A percentile compares a stretch with the other conserved stretches of the same genome.
phyloP scores from a whole-genome alignment of 225 moss, liverwort and hornwort genomes.

The Thuidium tamariscinum region DNA sequence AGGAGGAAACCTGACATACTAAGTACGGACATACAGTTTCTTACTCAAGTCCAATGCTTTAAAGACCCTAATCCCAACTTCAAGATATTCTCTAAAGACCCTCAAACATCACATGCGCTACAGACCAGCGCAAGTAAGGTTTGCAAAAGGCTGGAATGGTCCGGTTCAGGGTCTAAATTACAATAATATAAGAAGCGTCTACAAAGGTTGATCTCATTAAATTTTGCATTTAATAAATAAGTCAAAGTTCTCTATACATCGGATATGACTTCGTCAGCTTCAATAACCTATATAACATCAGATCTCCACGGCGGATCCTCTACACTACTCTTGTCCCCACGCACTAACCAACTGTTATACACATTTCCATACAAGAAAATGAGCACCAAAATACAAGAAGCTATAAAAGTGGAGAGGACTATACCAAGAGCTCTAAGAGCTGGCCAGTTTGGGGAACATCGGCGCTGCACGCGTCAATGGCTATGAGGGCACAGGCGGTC shows the following conservation, averaged over 20 bases:
- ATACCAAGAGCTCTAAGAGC: slow-evolving; percentile 29
- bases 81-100: neutral
- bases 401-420: neutral
- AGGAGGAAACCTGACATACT: neutral
- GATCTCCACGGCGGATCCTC: neutral
- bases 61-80: neutral
- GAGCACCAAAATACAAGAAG: neutral
- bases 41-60: neutral
- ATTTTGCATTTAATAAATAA: neutral
- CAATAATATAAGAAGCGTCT: neutral
- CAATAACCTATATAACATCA: neutral
- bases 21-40: neutral
- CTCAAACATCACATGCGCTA: neutral
- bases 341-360: neutral
- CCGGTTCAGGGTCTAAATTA: neutral
- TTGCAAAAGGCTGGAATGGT: neutral
- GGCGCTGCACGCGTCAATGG: slow-evolving; percentile 35
- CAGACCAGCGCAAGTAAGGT: neutral
- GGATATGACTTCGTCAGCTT: neutral
- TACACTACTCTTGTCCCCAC: neutral
- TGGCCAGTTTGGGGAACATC: slow-evolving; percentile 33
- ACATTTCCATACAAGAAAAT: neutral
- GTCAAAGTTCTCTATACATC: neutral
- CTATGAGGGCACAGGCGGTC: slow-evolving; percentile 32
- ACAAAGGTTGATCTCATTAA: neutral